Base-by-base conservation (phyloP, 2,329 filamentous ascomycete genomes). In the Penicillium sp. region DNA sequence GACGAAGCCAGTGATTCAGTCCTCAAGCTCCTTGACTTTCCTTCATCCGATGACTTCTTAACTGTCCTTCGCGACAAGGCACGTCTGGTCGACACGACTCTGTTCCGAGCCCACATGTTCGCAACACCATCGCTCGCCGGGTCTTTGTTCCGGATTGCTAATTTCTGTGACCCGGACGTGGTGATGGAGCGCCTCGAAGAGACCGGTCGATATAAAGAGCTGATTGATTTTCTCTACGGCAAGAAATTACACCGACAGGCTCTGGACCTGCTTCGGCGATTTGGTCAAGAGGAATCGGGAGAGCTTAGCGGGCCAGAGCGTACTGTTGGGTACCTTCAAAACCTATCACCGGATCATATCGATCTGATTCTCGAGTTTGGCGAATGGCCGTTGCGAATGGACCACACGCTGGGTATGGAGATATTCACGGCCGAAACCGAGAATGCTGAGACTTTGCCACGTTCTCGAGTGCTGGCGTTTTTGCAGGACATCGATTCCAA, bases 171-270 rank as follows among this genome's bases (percentile, higher is more conserved):
- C 54, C 90, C 92, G 0, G 83, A 86, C 18, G 92, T 96, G 2
- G 90, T 98, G 14, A 92, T 95, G 59, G 85, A 95, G 62, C 88
- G 88, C 54, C 71, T 98, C 3, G 80, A 95, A 42, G 86, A 95
- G 60, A 86, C 82, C 27, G 85, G 85, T 41, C 80, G 89, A 20
- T 95, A 94, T 64, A 90, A 83, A 35, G 90, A 96, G 65, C 71
- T 98, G 1, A 88, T 98, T n/a, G 90, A 96, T 61, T 98, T 98
- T 59, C 81, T 96, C 51, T 87, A 93, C 55, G 92, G 92, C 47
- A 98, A 98, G 68, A 89, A 84, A 61, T 74, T 96, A 27, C 92
- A 98, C 64, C 79, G 82, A 12, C 82, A 93, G 56, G 90, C 92
- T 0, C 68, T 98, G 12, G 84, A 87, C 48, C 69, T 95, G 18